Evolutionary conservation across 768 basidiomycete species (phyloP).

Genomic region (Stropharia rugosoannulata): DNA sequence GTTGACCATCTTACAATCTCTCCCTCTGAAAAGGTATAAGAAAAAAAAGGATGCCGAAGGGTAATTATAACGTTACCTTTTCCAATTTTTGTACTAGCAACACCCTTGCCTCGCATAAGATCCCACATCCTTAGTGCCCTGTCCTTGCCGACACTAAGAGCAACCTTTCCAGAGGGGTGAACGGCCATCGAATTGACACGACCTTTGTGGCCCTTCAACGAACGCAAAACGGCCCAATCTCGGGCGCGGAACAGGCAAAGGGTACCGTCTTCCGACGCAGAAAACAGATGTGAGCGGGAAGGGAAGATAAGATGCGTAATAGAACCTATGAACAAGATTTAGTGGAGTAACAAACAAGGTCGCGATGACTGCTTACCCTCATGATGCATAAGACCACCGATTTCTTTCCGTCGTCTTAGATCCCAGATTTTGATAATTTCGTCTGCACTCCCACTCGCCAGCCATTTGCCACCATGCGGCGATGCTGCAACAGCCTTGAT

Average conservation of each 20-base stretch:
- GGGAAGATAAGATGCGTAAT: constrained; percentile 89
- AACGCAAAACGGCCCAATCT: constrained; percentile 89
- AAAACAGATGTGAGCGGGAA: constrained; percentile 85
- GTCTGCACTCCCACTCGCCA: constrained; percentile 94
- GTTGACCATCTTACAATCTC: constrained; percentile 90
- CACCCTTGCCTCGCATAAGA: constrained; percentile 90
- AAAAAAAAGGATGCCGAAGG: not conserved
- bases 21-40: constrained; percentile 56
- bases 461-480: constrained; percentile 91
- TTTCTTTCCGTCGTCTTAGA: constrained; percentile 84
- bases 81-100: constrained; percentile 85
- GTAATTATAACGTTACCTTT: constrained; percentile 54
- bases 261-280: constrained; percentile 91
- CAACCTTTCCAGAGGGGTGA: constrained; percentile 92
- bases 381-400: constrained; percentile 94
- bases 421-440: constrained; percentile 99
- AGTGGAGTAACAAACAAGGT: not conserved
- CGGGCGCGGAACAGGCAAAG: constrained; percentile 88
- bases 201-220: constrained; percentile 91
- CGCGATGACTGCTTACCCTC: constrained; percentile 55
- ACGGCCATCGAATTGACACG: constrained; percentile 88
- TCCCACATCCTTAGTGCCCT: constrained; percentile 97
- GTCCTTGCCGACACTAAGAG: constrained; percentile 89
- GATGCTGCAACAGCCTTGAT: constrained; percentile 90
- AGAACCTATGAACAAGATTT: constrained; percentile 56